A percentile compares a stretch with the other conserved stretches of the same genome.
Evolutionary conservation across 176 grass and related monocot species (phyloP).

Genomic region (Poa annua): DNA sequence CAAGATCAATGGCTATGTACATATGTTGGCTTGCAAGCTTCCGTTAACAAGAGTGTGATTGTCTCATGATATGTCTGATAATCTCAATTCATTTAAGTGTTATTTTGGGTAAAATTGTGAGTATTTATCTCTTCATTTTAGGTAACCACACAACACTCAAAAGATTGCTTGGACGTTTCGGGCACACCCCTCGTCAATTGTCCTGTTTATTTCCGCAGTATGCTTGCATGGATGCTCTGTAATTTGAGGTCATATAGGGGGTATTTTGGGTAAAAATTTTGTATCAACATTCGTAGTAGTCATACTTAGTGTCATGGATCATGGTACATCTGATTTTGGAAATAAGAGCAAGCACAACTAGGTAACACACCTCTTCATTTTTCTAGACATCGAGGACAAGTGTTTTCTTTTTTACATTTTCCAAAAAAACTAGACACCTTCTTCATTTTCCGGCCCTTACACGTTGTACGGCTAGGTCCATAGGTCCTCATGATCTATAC

Average conservation of each 20-base stretch:
- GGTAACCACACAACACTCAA: background rate
- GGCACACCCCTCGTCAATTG: background rate
- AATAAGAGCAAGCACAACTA: background rate
- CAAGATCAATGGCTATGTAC: background rate
- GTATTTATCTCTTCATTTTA: no score
- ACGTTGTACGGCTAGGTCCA: no score
- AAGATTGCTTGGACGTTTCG: background rate
- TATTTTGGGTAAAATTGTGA: no score
- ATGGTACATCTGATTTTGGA: no score
- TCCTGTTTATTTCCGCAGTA: no score
- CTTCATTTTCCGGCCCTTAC: no score
- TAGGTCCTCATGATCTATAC: no score
- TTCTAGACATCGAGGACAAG: no score
- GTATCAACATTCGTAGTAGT: background rate
- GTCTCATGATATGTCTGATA: background rate
- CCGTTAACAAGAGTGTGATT: background rate
- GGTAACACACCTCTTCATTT: no score
- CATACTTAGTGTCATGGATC: no score
- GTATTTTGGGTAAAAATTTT: background rate
- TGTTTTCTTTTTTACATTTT: no score
- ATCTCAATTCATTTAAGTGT: background rate
- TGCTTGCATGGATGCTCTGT: background rate
- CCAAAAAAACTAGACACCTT: no score
- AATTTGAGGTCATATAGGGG: background rate
- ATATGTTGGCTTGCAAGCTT: background rate